These are phyloP conservation scores for Candida boleticola DNA, from an alignment of 805 yeast species.

Conservation along the genomic window DNA sequence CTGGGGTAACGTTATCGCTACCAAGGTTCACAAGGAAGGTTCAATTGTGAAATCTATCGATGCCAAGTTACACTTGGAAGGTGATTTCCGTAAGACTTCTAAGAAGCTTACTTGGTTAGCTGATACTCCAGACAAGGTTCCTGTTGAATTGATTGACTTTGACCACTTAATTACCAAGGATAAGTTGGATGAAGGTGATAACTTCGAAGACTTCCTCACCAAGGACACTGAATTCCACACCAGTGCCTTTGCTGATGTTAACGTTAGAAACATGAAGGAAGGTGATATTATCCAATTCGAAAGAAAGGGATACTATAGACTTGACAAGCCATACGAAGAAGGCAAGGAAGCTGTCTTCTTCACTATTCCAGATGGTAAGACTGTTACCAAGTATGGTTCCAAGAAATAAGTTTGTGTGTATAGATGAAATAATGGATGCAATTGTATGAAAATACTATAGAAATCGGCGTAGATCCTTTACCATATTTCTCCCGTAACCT, in stretches of 20 bases:
- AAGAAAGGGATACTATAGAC: slow-evolving; percentile 92
- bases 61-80: slow-evolving; percentile 84
- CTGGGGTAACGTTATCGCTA: slow-evolving; percentile 92
- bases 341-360: slow-evolving; percentile 75
- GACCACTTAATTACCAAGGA: slow-evolving; percentile 95
- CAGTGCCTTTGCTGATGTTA: slow-evolving; percentile 75
- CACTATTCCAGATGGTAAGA: slow-evolving; percentile 94
- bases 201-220: slow-evolving; percentile 88
- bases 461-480: too few relatives aligned
- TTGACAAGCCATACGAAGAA: slow-evolving; percentile 58
- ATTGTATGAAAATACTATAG: not conserved
- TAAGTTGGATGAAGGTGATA: slow-evolving; percentile 90
- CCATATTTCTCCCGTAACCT: not conserved
- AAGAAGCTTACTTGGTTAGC: slow-evolving; percentile 96
- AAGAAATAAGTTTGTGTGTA: slow-evolving; percentile 29
- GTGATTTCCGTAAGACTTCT: slow-evolving; percentile 95
- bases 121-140: slow-evolving; percentile 65
- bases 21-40: slow-evolving; percentile 64
- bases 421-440: not conserved
- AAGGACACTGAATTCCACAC: slow-evolving; percentile 83
- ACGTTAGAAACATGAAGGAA: slow-evolving; percentile 69
- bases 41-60: slow-evolving; percentile 58
- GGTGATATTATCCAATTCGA: slow-evolving; percentile 94
- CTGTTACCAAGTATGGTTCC: slow-evolving; percentile 31
- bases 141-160: slow-evolving; percentile 82